Base-by-base conservation (phyloP, 1,284 basidiomycete genomes). In the Gomphus bonarii region DNA sequence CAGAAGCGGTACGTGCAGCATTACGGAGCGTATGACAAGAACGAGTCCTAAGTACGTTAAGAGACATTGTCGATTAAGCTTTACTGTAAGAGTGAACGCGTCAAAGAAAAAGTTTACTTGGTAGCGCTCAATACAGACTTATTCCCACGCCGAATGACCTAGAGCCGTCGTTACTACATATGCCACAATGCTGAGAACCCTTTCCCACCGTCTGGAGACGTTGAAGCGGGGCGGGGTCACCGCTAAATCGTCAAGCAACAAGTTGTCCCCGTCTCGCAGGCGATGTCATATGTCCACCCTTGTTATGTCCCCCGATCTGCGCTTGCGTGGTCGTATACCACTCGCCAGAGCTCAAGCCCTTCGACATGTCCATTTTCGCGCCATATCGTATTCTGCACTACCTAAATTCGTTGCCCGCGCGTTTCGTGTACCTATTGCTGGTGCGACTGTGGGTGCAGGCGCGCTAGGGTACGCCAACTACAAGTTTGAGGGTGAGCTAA, bases 391-490 rank as follows among this genome's bases (percentile, higher is more conserved):
- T 68, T 78, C 83, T 8, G 84, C 89, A 10, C 85, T 94, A 55
- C 91, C 91, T 12, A 76, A 82, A 61, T 88, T 94, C 63, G 79
- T 94, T 49, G 82, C 85, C 0, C 76, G 90, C 44, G 91, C 91
- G 0, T 91, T 95, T 66, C 76, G 86, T 54, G 82, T 95, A 1
- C 91, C 91, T 35, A 77, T 91, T 61, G 91, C 90, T 33, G 89
- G 87, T 12, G 86, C 84, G 22, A 90, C 90, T 0, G 80, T 92
- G 22, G 91, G 92, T 11, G 92, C 87, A 1, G 92, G 93, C n/a
- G 86, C 90, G 0, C 73, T 94, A 58, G 89, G 88, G 6, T 95
- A 95, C 70, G 92, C 91, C 16, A 93, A 93, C 68, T 95, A 93
- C 75, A 92, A 91, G 72, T 84, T 94, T 64, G 92, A 97, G 75